Percentiles rank a stretch among this genome's conserved stretches.
phyloP scores from a whole-genome alignment of 192 early-diverging fungal genomes.

The Linnemannia exigua region DNA sequence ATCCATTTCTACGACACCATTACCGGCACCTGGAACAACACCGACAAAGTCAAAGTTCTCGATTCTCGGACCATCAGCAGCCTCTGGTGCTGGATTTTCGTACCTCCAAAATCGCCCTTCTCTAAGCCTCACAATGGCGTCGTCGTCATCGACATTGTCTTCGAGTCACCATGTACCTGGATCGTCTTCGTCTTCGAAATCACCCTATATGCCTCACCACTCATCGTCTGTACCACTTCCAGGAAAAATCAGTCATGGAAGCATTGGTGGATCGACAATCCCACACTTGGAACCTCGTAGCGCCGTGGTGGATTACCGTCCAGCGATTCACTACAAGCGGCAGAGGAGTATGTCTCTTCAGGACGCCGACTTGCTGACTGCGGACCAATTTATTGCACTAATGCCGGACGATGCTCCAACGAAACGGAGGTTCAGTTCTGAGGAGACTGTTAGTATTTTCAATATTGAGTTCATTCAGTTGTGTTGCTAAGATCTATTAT shows the following conservation, averaged over 20 bases:
- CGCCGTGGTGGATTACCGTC: constrained; percentile 32
- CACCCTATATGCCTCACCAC: constrained; percentile 1
- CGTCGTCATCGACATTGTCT: not conserved
- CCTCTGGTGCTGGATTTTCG: not conserved
- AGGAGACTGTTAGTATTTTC: constrained; percentile 32
- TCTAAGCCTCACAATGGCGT: not conserved
- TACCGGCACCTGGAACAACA: not conserved
- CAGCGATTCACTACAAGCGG: constrained; percentile 29
- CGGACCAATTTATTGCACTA: constrained; percentile 50
- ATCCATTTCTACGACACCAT: not conserved
- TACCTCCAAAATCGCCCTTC: not conserved
- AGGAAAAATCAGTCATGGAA: not conserved
- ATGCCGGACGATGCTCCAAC: constrained; percentile 39
- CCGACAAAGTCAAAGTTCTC: constrained; percentile 18
- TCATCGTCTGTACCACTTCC: constrained; percentile 2
- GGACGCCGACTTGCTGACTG: constrained; percentile 51
- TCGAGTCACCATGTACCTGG: not conserved
- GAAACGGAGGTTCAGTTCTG: constrained; percentile 49
- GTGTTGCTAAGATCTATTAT: too few relatives aligned
- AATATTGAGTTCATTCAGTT: not conserved
- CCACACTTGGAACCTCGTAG: constrained; percentile 42
- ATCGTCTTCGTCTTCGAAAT: not conserved
- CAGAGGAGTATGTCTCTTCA: constrained; percentile 56
- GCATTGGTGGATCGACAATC: not conserved
- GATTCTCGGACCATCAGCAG: not conserved